Evolutionary conservation across 768 basidiomycete species (phyloP).

Genomic region (Clitopilus hobsonii): DNA sequence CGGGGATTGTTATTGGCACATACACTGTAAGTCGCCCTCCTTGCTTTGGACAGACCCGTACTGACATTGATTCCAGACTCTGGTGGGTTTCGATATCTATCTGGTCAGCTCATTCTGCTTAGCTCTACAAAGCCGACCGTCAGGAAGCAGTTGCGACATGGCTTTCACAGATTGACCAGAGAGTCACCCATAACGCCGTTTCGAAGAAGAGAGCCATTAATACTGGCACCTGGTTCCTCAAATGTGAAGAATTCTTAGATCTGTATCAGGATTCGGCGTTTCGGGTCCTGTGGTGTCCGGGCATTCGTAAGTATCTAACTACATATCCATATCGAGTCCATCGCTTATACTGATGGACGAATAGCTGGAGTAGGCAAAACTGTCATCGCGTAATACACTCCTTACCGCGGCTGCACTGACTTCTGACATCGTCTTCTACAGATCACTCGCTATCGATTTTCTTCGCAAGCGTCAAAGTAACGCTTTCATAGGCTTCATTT

Average conservation of each 20-base stretch:
- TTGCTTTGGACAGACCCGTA: background rate
- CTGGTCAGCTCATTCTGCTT: background rate
- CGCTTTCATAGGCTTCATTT: background rate
- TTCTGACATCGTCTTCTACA: too few relatives aligned
- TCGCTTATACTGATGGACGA: background rate
- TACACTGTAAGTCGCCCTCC: background rate
- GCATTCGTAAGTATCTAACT: background rate
- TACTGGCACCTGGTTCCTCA: background rate
- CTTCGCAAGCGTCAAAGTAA: too few relatives aligned
- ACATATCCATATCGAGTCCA: background rate
- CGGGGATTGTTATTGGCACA: background rate
- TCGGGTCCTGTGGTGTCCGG: background rate
- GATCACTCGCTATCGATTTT: too few relatives aligned
- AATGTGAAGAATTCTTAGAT: background rate
- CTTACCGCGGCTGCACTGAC: background rate
- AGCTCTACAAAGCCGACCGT: background rate
- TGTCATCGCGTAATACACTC: background rate
- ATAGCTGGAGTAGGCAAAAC: background rate
- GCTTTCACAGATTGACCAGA: background rate
- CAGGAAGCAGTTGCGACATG: background rate
- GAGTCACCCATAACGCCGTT: background rate
- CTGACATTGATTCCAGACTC: background rate
- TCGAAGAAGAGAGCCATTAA: background rate
- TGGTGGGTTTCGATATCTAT: background rate
- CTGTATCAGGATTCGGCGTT: background rate